Conservation (phyloP, 2,329 filamentous ascomycete species). For the Xylariaceae sp. region DNA sequence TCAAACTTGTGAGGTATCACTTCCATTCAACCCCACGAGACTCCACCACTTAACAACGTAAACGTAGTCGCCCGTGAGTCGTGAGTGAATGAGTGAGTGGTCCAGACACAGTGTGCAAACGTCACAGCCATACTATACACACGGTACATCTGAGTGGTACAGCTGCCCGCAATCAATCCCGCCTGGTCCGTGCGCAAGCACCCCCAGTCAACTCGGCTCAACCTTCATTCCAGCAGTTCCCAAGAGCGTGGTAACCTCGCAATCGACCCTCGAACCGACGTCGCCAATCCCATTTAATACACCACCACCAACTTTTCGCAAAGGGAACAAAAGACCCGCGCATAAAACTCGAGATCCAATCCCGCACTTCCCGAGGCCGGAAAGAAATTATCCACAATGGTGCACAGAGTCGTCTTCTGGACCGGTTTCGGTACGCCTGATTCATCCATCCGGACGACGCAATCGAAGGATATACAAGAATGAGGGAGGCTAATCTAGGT, state of each 20-base stretch:
- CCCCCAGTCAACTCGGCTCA: conserved; percentile 6
- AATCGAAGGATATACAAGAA: no score
- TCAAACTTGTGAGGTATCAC: no score
- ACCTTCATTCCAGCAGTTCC: conserved; percentile 12
- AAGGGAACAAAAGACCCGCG: conserved; percentile 3
- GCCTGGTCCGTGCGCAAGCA: conserved; percentile 15
- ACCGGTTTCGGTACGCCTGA: conserved; percentile 75
- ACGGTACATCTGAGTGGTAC: no score
- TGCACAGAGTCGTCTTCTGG: conserved; percentile 71
- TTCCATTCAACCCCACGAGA: no score
- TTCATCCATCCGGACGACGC: not conserved
- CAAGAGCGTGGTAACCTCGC: not conserved
- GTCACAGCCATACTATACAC: no score
- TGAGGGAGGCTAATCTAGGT: conserved; percentile 19
- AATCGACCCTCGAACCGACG: not conserved
- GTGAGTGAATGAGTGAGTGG: no score
- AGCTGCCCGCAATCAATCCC: no score
- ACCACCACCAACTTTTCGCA: conserved; percentile 11
- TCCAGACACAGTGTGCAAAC: no score
- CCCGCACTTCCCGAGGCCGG: conserved; percentile 19
- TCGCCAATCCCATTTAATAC: not conserved
- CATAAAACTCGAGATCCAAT: conserved; percentile 9
- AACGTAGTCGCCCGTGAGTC: no score
- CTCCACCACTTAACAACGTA: no score
- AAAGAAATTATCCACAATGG: conserved; percentile 41